Evolutionary conservation across 257 asterid species (phyloP), one percentile per base, ranked within the genome.

Genomic region (Capsicum rhomboideum): DNA sequence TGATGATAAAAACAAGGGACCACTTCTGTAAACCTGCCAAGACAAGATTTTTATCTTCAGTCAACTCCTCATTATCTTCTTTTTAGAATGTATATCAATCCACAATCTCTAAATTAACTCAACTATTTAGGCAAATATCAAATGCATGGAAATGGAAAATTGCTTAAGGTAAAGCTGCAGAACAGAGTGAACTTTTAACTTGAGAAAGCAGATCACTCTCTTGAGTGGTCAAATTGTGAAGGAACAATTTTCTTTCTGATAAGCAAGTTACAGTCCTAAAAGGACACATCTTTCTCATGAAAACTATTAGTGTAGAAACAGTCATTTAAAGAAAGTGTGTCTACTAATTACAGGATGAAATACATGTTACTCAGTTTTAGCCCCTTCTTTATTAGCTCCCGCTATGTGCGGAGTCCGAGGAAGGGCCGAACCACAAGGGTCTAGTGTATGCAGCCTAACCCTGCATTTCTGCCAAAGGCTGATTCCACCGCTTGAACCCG

Each of bases 21-120:
- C 99, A 68, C 93, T 93, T 89, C 90, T 97, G 90, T 93, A 95
- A 68, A 97, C 98, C 99, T 97, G 99, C 92, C 90, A 79, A 85
- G 18, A 64, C 42, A 61, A 77, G 50, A 8, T 77, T 26, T 50
- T 26, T 49, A 77, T 50, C 82, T 26, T 77, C 63, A 49, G 63
- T 17, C 63, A 77, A 50, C 63, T 77, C 63, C 46, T 77, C 61
- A 23, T 16, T 49, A 14, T 75, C 61, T 14, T 14, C 23, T 16
- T 75, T 26, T 75, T 26, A 49, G 81, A 75, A 10, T 46, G 58
- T 6, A 7, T 26, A 49, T 8, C 46, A 77, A n/a, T 49, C 63
- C 63, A 50, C 26, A 77, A 28, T 49, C 46, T 50, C 46, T 16
- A 77, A 17, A 77, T 50, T 46, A 16, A 77, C 46, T 17, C 28